Base-by-base conservation (phyloP, 208 protist genomes). In the Acanthamoeba comandoni region DNA sequence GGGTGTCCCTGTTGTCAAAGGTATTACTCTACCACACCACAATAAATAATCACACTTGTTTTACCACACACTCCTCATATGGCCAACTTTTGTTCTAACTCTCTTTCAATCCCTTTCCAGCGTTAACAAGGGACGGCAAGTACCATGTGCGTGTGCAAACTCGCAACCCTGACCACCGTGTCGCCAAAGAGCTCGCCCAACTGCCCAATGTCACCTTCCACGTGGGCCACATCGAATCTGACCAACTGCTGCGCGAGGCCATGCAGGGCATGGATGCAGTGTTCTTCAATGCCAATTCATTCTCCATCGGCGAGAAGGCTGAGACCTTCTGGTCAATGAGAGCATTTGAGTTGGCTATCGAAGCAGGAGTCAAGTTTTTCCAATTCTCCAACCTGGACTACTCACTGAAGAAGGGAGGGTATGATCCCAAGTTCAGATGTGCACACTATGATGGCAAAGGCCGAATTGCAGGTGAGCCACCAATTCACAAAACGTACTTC, bases 241-340 rank as follows among this genome's bases (percentile, higher is more conserved):
- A 80, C 0, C 49, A 80, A 1, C 71, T 80, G 1, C 71, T 80
- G 29, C 0, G 69, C 1, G 69, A 79, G n/a, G 69, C 69, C 69
- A 79, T 79, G 69, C 9, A 79, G 43, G 43, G 71, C 39, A 80
- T 80, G 71, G 71, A 80, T 26, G 71, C 22, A 1, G 71, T 80
- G 0, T 80, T 80, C 71, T 80, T 80, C 39, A 0, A 51, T 22
- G 71, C 39, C 71, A 80, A 80, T 5, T 22, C 26, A 5, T 80
- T 80, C 71, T 43, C 71, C 71, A 57, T 79, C 19, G 71, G 71
- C 43, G 71, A 80, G 19, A 80, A 80, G 71, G 71, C 71, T 31
- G 71, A 80, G 43, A 0, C 49, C 31, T 57, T 57, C 73, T 82
- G 73, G 73, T 82, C 49, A 0, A 57, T 82, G 17, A 22, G 73